A percentile compares a stretch with the other conserved stretches of the same genome.
Evolutionary conservation across 495 filamentous ascomycete species (phyloP).

Genomic region (Aspergillus biplanus): DNA sequence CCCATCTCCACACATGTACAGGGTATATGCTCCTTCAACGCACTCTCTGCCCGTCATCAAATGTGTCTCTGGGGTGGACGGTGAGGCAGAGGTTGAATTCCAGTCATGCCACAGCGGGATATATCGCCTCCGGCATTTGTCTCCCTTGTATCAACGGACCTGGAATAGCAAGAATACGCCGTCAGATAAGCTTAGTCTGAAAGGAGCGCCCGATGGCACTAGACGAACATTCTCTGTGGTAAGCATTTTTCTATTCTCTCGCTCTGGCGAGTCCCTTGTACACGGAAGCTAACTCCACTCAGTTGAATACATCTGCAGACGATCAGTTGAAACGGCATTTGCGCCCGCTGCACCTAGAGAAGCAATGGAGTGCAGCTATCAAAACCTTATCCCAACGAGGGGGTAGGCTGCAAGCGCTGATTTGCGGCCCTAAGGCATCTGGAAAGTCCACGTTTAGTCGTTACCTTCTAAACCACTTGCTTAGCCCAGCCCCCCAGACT

Average conservation of each 20-base stretch:
- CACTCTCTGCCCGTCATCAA: conserved; percentile 77
- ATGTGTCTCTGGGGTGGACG: conserved; percentile 51
- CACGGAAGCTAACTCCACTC: conserved; percentile 16
- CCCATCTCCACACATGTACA: conserved; percentile 52
- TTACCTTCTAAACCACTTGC: conserved; percentile 73
- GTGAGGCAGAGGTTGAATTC: conserved; percentile 54
- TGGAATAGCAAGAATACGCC: conserved; percentile 63
- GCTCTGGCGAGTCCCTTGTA: background rate
- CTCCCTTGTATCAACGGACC: conserved; percentile 71
- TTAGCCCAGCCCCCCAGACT: conserved; percentile 52
- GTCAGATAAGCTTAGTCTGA: conserved; percentile 44
- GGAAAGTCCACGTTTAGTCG: conserved; percentile 87
- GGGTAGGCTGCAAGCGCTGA: conserved; percentile 51
- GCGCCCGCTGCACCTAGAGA: conserved; percentile 63
- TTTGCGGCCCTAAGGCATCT: conserved; percentile 80
- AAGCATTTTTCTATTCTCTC: conserved; percentile 21
- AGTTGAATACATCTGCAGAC: conserved; percentile 53
- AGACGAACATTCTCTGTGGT: conserved; percentile 51
- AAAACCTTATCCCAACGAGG: conserved; percentile 43
- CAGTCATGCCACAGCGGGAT: conserved; percentile 59
- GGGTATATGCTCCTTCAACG: conserved; percentile 74
- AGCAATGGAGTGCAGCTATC: conserved; percentile 62
- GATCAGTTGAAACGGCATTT: conserved; percentile 54
- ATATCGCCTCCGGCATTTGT: conserved; percentile 60
- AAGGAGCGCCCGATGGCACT: conserved; percentile 25